phyloP scores from a whole-genome alignment of 2,329 filamentous ascomycete species.

The Sporothrix brasiliensis region DNA sequence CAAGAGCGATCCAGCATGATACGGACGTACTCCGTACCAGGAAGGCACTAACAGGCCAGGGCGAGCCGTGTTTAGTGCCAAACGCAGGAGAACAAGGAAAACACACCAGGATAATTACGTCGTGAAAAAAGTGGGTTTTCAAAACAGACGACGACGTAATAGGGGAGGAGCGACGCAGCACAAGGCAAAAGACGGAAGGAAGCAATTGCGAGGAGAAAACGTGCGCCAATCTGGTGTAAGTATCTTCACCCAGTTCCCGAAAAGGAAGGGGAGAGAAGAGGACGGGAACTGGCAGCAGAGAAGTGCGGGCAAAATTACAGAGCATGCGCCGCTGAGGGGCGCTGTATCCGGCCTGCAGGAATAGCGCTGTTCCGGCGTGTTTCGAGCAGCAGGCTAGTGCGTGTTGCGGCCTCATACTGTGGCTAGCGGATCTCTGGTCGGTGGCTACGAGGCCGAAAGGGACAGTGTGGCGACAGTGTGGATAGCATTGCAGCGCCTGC shows the following conservation, averaged over 20 bases:
- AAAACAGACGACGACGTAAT: conserved; percentile 13
- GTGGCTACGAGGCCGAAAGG: background rate
- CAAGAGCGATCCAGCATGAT: conserved; percentile 9
- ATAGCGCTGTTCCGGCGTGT: conserved; percentile 18
- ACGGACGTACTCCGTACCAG: conserved; percentile 12
- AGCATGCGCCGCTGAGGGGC: background rate
- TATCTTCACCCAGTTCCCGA: background rate
- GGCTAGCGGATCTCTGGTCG: background rate
- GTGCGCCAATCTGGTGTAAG: conserved; percentile 22
- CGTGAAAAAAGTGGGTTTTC: conserved; percentile 8
- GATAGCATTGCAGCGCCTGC: background rate
- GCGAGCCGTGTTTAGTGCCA: conserved; percentile 15
- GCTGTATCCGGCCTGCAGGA: conserved; percentile 4
- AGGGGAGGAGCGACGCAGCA: background rate
- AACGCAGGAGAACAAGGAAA: conserved; percentile 10
- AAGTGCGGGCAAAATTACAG: background rate
- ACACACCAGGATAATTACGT: conserved; percentile 10
- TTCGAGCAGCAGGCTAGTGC: conserved; percentile 7
- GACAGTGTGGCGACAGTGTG: conserved; percentile 24
- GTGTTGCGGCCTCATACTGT: conserved; percentile 15
- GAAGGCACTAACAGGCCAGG: conserved; percentile 21
- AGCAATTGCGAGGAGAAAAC: background rate
- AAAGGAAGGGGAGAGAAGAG: background rate
- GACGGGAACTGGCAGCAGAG: background rate
- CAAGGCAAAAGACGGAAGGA: background rate